Conservation (phyloP, 1,139 yeast species). For the Candida buenavistaensis region DNA sequence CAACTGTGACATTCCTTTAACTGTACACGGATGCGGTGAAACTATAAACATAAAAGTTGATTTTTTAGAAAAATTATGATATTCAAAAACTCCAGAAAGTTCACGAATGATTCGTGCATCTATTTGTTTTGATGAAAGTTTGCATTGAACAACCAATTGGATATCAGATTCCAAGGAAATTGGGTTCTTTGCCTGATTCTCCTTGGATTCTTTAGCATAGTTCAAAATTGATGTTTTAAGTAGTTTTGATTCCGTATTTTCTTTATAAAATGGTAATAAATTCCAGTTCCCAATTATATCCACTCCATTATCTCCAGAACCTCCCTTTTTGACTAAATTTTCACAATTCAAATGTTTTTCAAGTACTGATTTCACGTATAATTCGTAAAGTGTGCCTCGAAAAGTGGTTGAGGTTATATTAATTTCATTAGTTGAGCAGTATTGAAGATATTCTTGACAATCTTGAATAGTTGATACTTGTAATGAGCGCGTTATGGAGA, state of each 20-base stretch:
- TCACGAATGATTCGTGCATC: constrained; percentile 58
- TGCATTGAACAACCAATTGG: constrained; percentile 58
- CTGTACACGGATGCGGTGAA: constrained; percentile 61
- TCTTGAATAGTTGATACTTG: constrained; percentile 17
- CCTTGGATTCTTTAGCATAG: constrained; percentile 17
- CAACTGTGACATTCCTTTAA: constrained; percentile 57
- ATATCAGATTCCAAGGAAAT: constrained; percentile 29
- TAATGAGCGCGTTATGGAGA: neutral
- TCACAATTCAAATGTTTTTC: constrained; percentile 41
- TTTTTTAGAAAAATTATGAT: constrained; percentile 24
- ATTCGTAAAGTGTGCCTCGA: constrained; percentile 71
- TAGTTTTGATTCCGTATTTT: constrained; percentile 1
- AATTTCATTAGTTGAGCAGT: constrained; percentile 25
- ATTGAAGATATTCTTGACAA: constrained; percentile 29
- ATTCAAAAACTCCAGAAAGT: constrained; percentile 54
- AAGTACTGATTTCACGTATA: constrained; percentile 51
- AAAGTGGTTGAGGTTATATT: constrained; percentile 48
- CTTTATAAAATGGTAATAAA: constrained; percentile 27
- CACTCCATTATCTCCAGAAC: constrained; percentile 71
- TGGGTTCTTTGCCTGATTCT: constrained; percentile 1
- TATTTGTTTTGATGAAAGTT: constrained; percentile 46
- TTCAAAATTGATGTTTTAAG: constrained; percentile 12
- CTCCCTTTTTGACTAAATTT: constrained; percentile 51
- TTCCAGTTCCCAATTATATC: constrained; percentile 69
- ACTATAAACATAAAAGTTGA: constrained; percentile 36